Evolutionary conservation across 2,329 filamentous ascomycete species (phyloP).

Genomic region (Pseudopyricularia javanii): DNA sequence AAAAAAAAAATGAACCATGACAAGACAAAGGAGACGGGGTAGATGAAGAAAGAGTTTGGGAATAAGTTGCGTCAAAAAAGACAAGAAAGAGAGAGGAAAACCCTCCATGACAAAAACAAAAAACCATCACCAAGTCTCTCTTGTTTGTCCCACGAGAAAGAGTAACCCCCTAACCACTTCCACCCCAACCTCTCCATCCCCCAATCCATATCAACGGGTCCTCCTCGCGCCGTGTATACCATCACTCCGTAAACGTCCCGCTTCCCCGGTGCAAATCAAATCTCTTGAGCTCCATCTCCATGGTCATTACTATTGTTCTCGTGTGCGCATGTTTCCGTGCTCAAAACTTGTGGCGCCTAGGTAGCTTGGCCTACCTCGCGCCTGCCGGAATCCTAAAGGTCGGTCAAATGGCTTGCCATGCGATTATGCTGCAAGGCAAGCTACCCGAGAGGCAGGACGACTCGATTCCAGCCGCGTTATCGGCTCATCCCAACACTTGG

Average conservation of each 20-base stretch:
- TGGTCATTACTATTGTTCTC: neutral
- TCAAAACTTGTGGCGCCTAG: neutral
- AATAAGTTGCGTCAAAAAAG: too few species aligned
- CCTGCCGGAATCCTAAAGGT: neutral
- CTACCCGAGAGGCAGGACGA: neutral
- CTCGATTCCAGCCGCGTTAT: neutral
- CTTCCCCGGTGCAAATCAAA: neutral
- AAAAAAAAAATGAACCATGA: too few species aligned
- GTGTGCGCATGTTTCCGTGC: neutral
- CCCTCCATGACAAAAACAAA: neutral
- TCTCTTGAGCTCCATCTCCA: neutral
- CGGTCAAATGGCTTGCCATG: neutral
- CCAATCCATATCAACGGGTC: neutral
- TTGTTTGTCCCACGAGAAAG: neutral
- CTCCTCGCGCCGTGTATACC: neutral
- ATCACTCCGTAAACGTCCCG: neutral
- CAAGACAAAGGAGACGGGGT: too few species aligned
- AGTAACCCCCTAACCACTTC: neutral
- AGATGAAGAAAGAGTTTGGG: too few species aligned
- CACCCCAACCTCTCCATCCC: too few species aligned
- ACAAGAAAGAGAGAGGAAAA: too few species aligned
- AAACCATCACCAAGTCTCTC: neutral
- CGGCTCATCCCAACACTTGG: neutral
- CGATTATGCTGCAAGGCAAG: neutral
- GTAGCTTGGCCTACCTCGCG: neutral